Evolutionary conservation across 176 grass and related monocot species (phyloP), one percentile per base, ranked within the genome.

Genomic region (Carex kokanica): DNA sequence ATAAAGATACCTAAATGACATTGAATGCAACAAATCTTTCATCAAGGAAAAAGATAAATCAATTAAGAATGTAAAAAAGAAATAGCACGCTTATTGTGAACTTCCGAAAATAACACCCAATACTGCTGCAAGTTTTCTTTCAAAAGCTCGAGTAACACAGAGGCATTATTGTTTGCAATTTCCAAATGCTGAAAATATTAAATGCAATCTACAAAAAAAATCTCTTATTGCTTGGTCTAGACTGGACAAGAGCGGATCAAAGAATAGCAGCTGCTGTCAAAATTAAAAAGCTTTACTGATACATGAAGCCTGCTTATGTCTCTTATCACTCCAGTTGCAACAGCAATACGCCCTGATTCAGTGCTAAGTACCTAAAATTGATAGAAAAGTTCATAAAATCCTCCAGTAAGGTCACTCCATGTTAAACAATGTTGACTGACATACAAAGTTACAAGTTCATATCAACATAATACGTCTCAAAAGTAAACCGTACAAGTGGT

Each of bases 281-380:
- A 54, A 38, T 15, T 79, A 25, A 2, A 27, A 61, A 23, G 27
- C 55, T 45, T 90, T 94, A 95, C 95, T 74, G 88, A 92, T 85
- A 98, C 60, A 82, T 87, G 74, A 80, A 88, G 88, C 34, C 81
- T 31, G 77, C 82, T 91, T 84, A 94, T 91, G 63, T 94, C 95
- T 85, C 58, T 91, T 86, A 98, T 87, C 52, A 86, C 87, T 88
- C 95, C 95, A 80, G 69, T 93, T 63, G 95, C 90, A 92, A 98
- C 88, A 79, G 89, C 87, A 91, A 94, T 85, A 61, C 84, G 59
- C 47, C 90, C 90, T 82, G 88, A 90, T 87, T 91, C 84, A 34
- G 90, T 98, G 87, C 92, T 98, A 77, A 98, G 92, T 56, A 98
- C 89, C 95, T 98, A 91, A 85, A 41, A 15, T 21, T 32, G 38